Conservation (phyloP, 306 rosid genomes). For the Acacia crassicarpa region DNA sequence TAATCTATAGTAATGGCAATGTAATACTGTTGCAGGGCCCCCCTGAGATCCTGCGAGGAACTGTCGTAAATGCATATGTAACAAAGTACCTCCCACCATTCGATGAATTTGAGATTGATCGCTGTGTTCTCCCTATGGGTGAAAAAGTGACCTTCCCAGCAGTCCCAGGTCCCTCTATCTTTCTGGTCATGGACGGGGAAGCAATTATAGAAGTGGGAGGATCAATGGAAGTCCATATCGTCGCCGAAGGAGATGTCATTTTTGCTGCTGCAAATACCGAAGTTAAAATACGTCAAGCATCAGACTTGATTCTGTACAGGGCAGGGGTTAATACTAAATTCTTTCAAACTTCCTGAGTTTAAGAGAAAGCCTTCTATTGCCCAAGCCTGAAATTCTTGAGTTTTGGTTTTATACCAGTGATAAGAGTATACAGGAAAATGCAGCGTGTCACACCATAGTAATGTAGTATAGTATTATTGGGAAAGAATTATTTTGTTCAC, state of each 20-base stretch:
- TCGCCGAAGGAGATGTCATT: slow-evolving; percentile 62
- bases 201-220: slow-evolving; percentile 45
- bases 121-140: slow-evolving; percentile 53
- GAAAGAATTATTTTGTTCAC: neutral
- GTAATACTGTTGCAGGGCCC: slow-evolving; percentile 45
- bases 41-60: slow-evolving; percentile 65
- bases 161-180: slow-evolving; percentile 65
- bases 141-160: slow-evolving; percentile 48
- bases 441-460: neutral
- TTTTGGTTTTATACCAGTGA: neutral
- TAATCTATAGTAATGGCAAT: neutral
- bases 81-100: slow-evolving; percentile 67
- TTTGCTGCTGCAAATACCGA: slow-evolving; percentile 59
- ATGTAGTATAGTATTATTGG: neutral
- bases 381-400: neutral
- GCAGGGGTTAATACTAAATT: slow-evolving; percentile 62
- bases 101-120: slow-evolving; percentile 77
- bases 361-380: neutral
- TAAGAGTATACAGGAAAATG: neutral
- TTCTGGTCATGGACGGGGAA: slow-evolving; percentile 52
- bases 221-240: slow-evolving; percentile 21
- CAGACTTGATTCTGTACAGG: slow-evolving; percentile 55
- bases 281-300: slow-evolving; percentile 45
- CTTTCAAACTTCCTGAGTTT: slow-evolving; percentile 34
- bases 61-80: slow-evolving; percentile 43